phyloP scores from a whole-genome alignment of 2,329 filamentous ascomycete genomes.

The Apiospora kogelbergensis region DNA sequence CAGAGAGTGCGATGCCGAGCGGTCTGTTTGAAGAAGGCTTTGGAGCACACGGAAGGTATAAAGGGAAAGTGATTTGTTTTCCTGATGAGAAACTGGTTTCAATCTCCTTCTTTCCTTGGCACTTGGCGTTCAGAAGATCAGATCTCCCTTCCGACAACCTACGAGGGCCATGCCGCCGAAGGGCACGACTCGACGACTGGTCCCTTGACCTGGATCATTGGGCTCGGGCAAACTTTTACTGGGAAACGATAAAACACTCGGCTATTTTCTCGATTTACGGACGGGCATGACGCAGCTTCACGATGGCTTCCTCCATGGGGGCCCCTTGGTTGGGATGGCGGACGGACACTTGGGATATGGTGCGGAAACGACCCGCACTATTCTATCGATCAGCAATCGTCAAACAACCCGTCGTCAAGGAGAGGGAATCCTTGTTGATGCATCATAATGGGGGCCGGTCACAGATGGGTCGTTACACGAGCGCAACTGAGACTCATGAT shows the following conservation, averaged over 20 bases:
- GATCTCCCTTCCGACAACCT: background rate
- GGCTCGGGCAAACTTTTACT: too few species aligned
- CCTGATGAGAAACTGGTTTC: background rate
- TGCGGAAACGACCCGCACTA: background rate
- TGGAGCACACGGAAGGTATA: background rate
- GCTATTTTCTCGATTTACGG: background rate
- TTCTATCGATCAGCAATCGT: background rate
- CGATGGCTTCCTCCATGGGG: background rate
- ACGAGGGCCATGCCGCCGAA: background rate
- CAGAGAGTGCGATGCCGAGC: background rate
- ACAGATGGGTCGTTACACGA: background rate
- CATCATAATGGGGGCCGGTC: background rate
- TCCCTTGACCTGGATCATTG: background rate
- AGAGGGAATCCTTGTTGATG: background rate
- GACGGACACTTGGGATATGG: background rate
- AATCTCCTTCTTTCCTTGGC: background rate
- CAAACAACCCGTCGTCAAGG: background rate
- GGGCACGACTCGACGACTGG: background rate
- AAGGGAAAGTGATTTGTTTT: background rate
- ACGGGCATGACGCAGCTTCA: background rate
- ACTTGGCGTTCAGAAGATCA: background rate
- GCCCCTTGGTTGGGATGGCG: background rate
- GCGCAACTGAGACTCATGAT: background rate
- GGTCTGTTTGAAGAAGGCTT: background rate
- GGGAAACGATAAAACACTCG: background rate